Percentiles rank a stretch among this genome's conserved stretches.
These are phyloP conservation scores for Pelargonium myrrhifolium DNA, from an alignment of 441 rosid species.

Conservation along the genomic window DNA sequence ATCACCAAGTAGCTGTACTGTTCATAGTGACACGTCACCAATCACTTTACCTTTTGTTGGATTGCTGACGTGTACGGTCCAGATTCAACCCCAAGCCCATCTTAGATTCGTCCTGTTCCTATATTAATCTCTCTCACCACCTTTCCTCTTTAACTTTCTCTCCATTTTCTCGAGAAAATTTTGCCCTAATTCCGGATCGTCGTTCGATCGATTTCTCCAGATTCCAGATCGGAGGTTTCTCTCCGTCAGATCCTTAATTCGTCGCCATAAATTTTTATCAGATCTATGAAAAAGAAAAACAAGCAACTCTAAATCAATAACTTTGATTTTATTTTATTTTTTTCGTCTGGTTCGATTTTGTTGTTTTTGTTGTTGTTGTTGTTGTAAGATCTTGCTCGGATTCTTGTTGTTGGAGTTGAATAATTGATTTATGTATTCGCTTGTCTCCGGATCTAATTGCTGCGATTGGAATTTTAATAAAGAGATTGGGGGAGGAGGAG, in stretches of 20 bases:
- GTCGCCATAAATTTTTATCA: background rate
- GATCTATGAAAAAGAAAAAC: background rate
- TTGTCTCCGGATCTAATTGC: slow-evolving; percentile 28
- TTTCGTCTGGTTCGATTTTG: background rate
- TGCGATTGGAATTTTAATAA: background rate
- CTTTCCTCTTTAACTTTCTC: background rate
- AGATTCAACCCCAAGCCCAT: slow-evolving; percentile 35
- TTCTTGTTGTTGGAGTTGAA: slow-evolving; percentile 1
- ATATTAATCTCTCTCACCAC: background rate
- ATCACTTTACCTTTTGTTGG: slow-evolving; percentile 7
- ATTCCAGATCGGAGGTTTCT: background rate
- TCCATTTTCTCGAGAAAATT: background rate
- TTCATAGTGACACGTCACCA: no score
- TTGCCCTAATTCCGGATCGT: background rate
- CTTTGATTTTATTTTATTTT: background rate
- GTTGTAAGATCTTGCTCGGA: slow-evolving; percentile 6
- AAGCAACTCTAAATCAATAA: background rate
- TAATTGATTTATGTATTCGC: slow-evolving; percentile 10
- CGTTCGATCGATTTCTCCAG: background rate
- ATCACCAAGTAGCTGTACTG: no score
- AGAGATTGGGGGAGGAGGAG: slow-evolving; percentile 7
- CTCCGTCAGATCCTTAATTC: background rate
- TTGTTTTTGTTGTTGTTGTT: background rate
- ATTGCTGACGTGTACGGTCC: slow-evolving; percentile 78
- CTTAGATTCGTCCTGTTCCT: slow-evolving; percentile 31